Evolutionary conservation across 768 basidiomycete genomes (phyloP), one percentile per base, ranked within the genome.

Genomic region (Cytidiella melzeri): DNA sequence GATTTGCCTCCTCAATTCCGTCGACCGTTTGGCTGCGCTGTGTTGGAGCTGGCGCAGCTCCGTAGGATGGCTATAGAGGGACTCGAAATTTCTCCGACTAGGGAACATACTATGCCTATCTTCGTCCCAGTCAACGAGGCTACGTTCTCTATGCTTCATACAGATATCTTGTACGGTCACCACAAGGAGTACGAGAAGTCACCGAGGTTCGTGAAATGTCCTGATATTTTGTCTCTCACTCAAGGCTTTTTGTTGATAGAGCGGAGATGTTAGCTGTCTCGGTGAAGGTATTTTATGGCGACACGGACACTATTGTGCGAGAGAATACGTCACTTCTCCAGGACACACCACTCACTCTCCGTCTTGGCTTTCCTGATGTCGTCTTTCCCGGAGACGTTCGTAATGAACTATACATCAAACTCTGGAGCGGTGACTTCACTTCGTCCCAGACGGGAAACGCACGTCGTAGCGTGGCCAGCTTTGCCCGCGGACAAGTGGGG

Each of bases 1-100:
- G 79, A 79, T 9, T 49, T 58, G n/a, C 62, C 68, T 6, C 54
- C 66, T 21, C 76, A 78, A 47, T 87, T 86, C 59, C 79, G 95
- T 30, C 73, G 95, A 44, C 95, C 95, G 0, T 92, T 98, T 61
- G 95, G 93, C n/a, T 96, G 92, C 61, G 95, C 95, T 2, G 85
- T 96, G 9, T 69, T 97, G 47, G 91, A 96, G 59, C 67, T 98
- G 34, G 80, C 81, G 0, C 87, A 90, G 58, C 67, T 93, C 47
- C 75, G 69, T 55, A 81, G 79, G 60, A 80, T 89, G 71, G 70
- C 77, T 2, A 68, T 72, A 0, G 89, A 92, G 28, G 76, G 79
- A 43, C 58, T 69, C 12, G 84, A 89, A 52, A 73, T 82, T 1
- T 78, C 81, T 4, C 67, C 80, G 1, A 74, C 82, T 18, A 75